Percentiles rank a stretch among this genome's conserved stretches.
Evolutionary conservation across 495 filamentous ascomycete species (phyloP).

Genomic region (Letharia lupina): DNA sequence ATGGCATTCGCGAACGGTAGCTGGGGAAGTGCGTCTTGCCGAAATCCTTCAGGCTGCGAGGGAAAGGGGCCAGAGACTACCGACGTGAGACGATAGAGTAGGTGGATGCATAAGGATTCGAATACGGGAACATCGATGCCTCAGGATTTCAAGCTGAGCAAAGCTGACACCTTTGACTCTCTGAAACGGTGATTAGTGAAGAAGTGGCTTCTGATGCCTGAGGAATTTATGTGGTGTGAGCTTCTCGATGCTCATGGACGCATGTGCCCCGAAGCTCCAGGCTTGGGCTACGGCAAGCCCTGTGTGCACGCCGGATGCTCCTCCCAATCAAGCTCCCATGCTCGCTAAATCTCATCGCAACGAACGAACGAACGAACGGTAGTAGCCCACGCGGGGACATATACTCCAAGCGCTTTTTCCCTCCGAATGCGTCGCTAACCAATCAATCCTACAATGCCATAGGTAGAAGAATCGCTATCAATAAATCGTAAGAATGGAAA

Average conservation of each 20-base stretch:
- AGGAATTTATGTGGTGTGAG: background rate
- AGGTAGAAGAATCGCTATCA: background rate
- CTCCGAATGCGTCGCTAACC: background rate
- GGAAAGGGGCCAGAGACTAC: background rate
- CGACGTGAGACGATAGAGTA: background rate
- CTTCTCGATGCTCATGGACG: background rate
- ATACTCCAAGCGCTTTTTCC: background rate
- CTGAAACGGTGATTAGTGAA: background rate
- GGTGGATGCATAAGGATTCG: too few species aligned
- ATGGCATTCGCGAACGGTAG: background rate
- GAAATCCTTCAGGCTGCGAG: background rate
- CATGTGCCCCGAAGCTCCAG: background rate
- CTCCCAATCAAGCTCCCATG: background rate
- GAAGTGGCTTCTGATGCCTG: background rate
- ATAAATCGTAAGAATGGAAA: background rate
- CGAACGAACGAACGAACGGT: background rate
- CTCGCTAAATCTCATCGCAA: background rate
- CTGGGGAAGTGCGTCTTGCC: background rate
- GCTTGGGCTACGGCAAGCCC: slow-evolving; percentile 4
- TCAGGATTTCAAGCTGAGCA: background rate
- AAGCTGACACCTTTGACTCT: background rate
- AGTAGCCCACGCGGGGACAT: background rate
- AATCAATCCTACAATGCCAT: background rate
- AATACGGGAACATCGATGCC: background rate
- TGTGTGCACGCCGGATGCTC: background rate